Conservation (phyloP, 192 early-diverging fungal species). For the Backusella parvicylindrica region DNA sequence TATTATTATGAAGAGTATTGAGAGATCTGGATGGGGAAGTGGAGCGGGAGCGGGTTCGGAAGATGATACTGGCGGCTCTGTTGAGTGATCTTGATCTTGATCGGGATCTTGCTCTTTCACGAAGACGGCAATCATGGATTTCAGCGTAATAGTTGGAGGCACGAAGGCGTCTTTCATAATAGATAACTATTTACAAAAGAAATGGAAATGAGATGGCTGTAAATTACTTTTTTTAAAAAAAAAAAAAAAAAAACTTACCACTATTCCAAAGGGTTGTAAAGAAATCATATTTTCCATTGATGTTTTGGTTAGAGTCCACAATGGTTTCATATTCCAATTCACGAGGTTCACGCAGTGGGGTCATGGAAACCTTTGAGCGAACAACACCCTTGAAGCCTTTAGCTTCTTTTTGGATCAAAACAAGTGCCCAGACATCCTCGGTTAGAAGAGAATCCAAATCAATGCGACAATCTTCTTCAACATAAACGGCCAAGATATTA, state of each 20-base stretch:
- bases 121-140: neutral
- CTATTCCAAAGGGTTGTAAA: constrained; percentile 8
- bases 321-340: constrained; percentile 10
- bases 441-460: neutral
- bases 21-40: neutral
- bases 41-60: neutral
- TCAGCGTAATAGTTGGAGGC: neutral
- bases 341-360: constrained; percentile 1
- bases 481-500: constrained; percentile 7
- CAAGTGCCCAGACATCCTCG: neutral
- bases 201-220: neutral
- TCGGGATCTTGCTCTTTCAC: constrained; percentile 1
- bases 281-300: neutral
- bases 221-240: neutral
- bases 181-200: neutral
- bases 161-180: constrained; percentile 2
- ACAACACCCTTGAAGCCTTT: neutral
- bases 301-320: neutral
- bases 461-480: constrained; percentile 6
- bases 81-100: constrained; percentile 8
- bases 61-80: neutral
- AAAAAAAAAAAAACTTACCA: neutral
- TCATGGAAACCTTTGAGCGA: neutral
- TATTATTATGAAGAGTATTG: neutral
- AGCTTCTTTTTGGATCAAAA: neutral